These are phyloP conservation scores for Macaranga tanarius DNA, from an alignment of 441 rosid species.

Conservation along the genomic window DNA sequence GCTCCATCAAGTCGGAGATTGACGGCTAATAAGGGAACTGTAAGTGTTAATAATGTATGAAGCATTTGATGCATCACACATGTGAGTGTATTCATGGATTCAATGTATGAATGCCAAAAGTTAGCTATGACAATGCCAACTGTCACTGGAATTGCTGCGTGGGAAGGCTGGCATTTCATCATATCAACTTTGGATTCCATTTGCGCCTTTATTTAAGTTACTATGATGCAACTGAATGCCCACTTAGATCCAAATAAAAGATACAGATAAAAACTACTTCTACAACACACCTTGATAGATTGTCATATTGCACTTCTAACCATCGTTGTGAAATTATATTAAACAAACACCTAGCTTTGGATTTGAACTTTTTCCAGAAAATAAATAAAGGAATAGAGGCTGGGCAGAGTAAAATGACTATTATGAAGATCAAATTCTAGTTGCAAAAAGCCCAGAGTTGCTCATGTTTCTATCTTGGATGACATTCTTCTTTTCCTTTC, in stretches of 20 bases:
- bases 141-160: constrained; percentile 9
- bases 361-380: background rate
- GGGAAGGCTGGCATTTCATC: background rate
- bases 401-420: background rate
- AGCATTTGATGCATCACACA: background rate
- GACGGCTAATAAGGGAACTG: constrained; percentile 62
- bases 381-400: background rate
- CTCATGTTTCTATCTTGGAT: background rate
- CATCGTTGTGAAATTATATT: background rate
- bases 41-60: constrained; percentile 36
- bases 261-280: background rate
- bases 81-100: background rate
- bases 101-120: background rate
- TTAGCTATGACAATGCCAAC: background rate
- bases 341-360: no score
- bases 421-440: background rate
- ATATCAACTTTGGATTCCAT: background rate
- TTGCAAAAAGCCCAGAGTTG: background rate
- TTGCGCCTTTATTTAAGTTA: background rate
- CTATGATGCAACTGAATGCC: background rate
- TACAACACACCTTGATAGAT: background rate
- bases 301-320: background rate
- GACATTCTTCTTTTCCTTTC: background rate
- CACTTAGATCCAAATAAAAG: background rate
- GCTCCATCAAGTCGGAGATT: constrained; percentile 84